phyloP scores from a whole-genome alignment of 1,284 basidiomycete genomes.

The Cystobasidium slooffiae region DNA sequence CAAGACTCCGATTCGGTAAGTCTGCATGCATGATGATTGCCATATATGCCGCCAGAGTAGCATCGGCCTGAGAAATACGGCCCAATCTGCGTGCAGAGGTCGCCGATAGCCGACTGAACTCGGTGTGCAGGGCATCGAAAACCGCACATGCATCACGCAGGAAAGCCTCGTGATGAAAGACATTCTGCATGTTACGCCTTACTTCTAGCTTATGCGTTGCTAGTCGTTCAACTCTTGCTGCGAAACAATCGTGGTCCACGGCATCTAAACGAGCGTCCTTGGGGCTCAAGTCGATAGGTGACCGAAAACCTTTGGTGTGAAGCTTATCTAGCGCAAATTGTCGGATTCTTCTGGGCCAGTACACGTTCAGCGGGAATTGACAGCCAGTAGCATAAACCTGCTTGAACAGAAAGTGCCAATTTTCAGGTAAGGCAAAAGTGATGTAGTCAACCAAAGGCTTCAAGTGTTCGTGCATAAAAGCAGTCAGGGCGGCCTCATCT shows the following conservation, averaged over 20 bases:
- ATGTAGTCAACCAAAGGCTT: constrained; percentile 8
- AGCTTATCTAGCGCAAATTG: not conserved
- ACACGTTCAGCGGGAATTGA: not conserved
- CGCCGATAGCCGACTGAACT: no score
- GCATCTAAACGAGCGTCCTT: no score
- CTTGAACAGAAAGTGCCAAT: constrained; percentile 2
- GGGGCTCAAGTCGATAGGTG: no score
- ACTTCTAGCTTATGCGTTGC: no score
- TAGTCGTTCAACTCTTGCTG: no score
- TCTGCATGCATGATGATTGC: not conserved
- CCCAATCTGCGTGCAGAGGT: not conserved
- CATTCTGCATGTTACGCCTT: no score
- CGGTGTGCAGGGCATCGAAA: not conserved
- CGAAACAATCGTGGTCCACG: no score
- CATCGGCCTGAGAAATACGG: not conserved
- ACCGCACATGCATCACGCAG: not conserved
- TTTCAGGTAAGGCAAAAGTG: not conserved
- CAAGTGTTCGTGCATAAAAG: constrained; percentile 1
- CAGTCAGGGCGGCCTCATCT: not conserved
- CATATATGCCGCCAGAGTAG: not conserved
- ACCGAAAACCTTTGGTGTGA: no score
- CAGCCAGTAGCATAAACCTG: not conserved
- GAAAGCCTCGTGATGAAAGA: not conserved
- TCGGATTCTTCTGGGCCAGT: not conserved
- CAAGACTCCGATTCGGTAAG: not conserved